Conservation (phyloP, 2,329 filamentous ascomycete species). For the Fusarium succisae region DNA sequence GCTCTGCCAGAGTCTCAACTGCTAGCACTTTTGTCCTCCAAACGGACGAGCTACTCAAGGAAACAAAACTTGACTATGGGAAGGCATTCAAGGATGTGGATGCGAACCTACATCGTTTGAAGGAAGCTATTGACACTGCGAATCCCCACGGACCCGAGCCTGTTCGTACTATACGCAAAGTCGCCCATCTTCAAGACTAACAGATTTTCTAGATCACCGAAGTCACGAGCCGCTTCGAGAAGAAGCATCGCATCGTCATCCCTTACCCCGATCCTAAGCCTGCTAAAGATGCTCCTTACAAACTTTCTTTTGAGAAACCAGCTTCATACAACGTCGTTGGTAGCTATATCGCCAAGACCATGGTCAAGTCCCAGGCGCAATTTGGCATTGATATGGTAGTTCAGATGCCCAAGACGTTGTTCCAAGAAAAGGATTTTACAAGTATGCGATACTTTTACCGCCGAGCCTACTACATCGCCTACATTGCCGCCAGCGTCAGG, state of each 20-base stretch:
- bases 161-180: conserved; percentile 52
- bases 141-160: conserved; percentile 59
- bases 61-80: conserved; percentile 62
- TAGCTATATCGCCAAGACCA: conserved; percentile 82
- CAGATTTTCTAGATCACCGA: conserved; percentile 67
- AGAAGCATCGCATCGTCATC: conserved; percentile 73
- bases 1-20: conserved; percentile 53
- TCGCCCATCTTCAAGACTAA: conserved; percentile 17
- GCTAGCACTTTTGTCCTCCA: conserved; percentile 67
- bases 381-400: conserved; percentile 83
- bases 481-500: conserved; percentile 76
- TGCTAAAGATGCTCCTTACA: conserved; percentile 79
- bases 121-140: conserved; percentile 62
- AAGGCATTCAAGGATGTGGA: conserved; percentile 60
- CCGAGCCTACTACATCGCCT: conserved; percentile 88
- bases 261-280: conserved; percentile 88
- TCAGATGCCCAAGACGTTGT: conserved; percentile 80
- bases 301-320: conserved; percentile 80
- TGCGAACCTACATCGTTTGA: conserved; percentile 60
- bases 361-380: conserved; percentile 68
- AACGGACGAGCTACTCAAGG: conserved; percentile 67
- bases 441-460: conserved; percentile 96
- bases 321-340: conserved; percentile 86
- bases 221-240: conserved; percentile 73
- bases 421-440: conserved; percentile 94